A percentile compares a stretch with the other conserved stretches of the same genome.
Evolutionary conservation across 176 grass and related monocot species (phyloP).

Genomic region (Musa troglodytarum): DNA sequence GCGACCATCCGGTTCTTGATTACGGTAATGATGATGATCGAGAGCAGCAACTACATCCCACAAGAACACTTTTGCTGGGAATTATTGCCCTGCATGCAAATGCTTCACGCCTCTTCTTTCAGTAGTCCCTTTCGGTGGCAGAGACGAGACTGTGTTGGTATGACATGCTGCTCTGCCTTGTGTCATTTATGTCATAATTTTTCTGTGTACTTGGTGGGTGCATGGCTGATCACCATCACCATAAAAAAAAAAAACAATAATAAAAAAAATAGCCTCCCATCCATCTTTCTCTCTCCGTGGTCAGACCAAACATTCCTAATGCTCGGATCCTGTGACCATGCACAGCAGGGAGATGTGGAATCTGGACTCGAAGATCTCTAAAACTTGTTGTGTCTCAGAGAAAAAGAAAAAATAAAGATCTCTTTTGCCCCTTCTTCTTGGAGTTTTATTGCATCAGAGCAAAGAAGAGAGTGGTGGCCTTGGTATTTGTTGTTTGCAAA

Average conservation of each 20-base stretch:
- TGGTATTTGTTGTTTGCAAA: background rate
- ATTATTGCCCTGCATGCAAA: slow-evolving; percentile 14
- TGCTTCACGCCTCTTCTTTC: slow-evolving; percentile 24
- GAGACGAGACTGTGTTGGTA: slow-evolving; percentile 8
- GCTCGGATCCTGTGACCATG: background rate
- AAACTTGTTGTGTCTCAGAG: too few species aligned
- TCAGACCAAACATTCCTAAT: background rate
- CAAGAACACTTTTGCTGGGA: slow-evolving; percentile 41
- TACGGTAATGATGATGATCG: slow-evolving; percentile 67
- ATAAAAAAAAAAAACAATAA: too few species aligned
- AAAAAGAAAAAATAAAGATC: too few species aligned
- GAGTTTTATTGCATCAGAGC: too few species aligned
- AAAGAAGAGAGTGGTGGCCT: too few species aligned
- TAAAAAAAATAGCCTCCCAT: background rate
- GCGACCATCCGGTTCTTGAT: slow-evolving; percentile 34
- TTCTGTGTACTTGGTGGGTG: background rate
- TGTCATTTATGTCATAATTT: slow-evolving; percentile 15
- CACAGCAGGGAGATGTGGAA: too few species aligned
- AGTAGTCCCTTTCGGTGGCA: slow-evolving; percentile 29
- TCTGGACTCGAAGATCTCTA: too few species aligned
- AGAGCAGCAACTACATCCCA: slow-evolving; percentile 42
- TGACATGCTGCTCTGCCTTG: background rate
- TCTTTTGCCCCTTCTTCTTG: too few species aligned
- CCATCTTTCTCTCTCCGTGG: background rate
- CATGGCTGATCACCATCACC: background rate